Evolutionary conservation across 2,329 filamentous ascomycete genomes (phyloP), one percentile per base, ranked within the genome.

Genomic region (Penicillium occitanis): DNA sequence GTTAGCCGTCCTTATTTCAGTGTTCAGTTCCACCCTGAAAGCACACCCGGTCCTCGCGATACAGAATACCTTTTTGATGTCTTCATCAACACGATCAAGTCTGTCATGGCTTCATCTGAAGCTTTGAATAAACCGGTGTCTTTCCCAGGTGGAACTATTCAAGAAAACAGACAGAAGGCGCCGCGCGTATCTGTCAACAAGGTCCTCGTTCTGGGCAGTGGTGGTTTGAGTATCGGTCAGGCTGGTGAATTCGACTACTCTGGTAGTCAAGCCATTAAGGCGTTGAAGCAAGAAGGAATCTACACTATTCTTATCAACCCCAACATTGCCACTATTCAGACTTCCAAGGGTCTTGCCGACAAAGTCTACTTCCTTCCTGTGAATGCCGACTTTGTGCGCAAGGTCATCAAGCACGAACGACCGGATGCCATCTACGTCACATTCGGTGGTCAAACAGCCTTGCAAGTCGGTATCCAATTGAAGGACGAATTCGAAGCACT

Each of bases 211-310:
- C 87, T 99, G 61, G 95, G 95, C 68, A 94, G 91, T 80, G 95
- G 95, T 80, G 95, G 95, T 80, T 86, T 99, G 69, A 96, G 92
- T 79, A 99, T 99, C 78, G 95, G 95, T 14, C 95, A 99, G 79
- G 95, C 95, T 70, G 95, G 95, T 79, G 95, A 99, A 79, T 99
- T 99, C 72, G 95, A 99, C 78, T 99, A 99, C 83, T 98, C 95
- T 63, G 95, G 95, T 69, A 96, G 91, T 79, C 95, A 99, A 80
- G 95, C 94, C 55, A 98, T 99, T 84, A 99, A 99, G 84, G 95
- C 95, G 44, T 78, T 99, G 73, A 98, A 98, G 81, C 91, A 98
- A 78, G 95, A 98, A 81, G 94, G 93, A 68, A 97, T 98, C 73
- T 98, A 97, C 83, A 97, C 95, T 2, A 90, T 99, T 69, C 84